phyloP scores from a whole-genome alignment of 495 filamentous ascomycete genomes.

The Trichoderma orchidacearum region DNA sequence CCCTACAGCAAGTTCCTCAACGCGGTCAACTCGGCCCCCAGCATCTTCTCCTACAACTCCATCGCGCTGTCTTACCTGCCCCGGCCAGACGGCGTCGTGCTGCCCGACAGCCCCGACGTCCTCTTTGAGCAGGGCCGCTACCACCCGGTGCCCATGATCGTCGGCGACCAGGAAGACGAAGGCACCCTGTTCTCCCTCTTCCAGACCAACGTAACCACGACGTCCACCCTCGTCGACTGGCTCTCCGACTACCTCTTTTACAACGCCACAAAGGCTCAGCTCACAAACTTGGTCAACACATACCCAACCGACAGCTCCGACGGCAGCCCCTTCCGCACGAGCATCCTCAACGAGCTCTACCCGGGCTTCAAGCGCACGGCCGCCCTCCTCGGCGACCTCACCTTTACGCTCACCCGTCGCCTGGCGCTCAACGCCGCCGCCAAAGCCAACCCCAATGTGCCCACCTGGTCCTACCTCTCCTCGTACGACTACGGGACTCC shows the following conservation, averaged over 20 bases:
- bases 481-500: conserved; percentile 56
- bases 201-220: conserved; percentile 49
- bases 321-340: conserved; percentile 55
- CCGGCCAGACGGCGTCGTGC: conserved; percentile 44
- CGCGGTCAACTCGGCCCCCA: conserved; percentile 53
- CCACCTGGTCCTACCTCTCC: conserved; percentile 56
- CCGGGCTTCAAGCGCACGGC: conserved; percentile 65
- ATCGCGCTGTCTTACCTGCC: conserved; percentile 52
- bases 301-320: conserved; percentile 37
- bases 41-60: conserved; percentile 47
- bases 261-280: conserved; percentile 23
- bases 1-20: conserved; percentile 47
- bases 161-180: conserved; percentile 46
- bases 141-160: conserved; percentile 42
- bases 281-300: conserved; percentile 38
- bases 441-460: conserved; percentile 36
- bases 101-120: conserved; percentile 42
- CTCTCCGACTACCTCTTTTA: conserved; percentile 42
- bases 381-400: conserved; percentile 58
- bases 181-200: conserved; percentile 48
- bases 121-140: conserved; percentile 36
- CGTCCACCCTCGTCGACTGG: conserved; percentile 42
- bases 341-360: conserved; percentile 48
- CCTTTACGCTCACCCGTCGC: conserved; percentile 51
- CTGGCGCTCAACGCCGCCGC: conserved; percentile 31